Conservation (phyloP, 495 filamentous ascomycete species). For the Penicillium flavigenum region DNA sequence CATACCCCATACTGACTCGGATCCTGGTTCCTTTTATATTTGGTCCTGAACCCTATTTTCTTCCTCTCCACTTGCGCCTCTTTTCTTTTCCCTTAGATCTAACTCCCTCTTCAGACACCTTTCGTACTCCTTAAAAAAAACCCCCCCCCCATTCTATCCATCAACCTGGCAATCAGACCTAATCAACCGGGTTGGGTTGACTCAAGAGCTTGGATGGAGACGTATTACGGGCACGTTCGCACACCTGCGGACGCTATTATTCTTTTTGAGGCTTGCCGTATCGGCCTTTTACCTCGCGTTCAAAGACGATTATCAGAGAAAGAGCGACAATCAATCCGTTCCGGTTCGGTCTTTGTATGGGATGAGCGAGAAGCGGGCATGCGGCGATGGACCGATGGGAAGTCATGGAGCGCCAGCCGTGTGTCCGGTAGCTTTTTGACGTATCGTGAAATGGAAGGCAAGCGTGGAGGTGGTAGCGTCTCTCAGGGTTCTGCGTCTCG, state of each 20-base stretch:
- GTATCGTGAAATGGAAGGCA: conserved; percentile 98
- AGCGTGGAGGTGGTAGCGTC: conserved; percentile 67
- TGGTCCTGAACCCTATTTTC: conserved; percentile 20
- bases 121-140: conserved; percentile 5
- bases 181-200: conserved; percentile 29
- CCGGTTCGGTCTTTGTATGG: conserved; percentile 98
- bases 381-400: conserved; percentile 97
- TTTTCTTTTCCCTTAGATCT: conserved; percentile 14
- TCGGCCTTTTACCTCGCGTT: conserved; percentile 86
- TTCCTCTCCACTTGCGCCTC: conserved; percentile 21
- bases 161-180: conserved; percentile 32
- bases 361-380: conserved; percentile 98
- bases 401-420: conserved; percentile 97
- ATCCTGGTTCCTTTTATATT: conserved; percentile 30
- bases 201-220: conserved; percentile 71
- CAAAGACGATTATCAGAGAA: conserved; percentile 94
- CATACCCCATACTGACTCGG: conserved; percentile 33
- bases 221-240: conserved; percentile 89
- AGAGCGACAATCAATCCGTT: conserved; percentile 89
- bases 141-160: conserved; percentile 2
- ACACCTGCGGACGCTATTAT: conserved; percentile 94
- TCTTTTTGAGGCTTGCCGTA: conserved; percentile 91
- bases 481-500: conserved; percentile 53
- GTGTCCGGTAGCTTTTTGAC: conserved; percentile 98
- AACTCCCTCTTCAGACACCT: conserved; percentile 4